Evolutionary conservation across 2,329 filamentous ascomycete genomes (phyloP), one percentile per base, ranked within the genome.

Genomic region (Botrytis sinoallii): DNA sequence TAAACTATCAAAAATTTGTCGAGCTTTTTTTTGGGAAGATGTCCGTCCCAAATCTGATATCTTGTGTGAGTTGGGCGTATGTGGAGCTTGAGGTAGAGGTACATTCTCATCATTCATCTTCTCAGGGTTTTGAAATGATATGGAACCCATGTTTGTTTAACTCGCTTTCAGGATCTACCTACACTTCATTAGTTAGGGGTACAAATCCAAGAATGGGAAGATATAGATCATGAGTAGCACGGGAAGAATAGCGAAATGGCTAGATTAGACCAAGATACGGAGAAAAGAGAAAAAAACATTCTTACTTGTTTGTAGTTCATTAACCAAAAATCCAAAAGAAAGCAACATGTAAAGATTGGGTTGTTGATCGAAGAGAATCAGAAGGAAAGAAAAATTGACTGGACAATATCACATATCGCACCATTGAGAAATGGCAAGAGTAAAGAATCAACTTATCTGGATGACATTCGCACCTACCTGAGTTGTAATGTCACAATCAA

Each of bases 11-110:
- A 69, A 46, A 5, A 73, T 29, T 9, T 61, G 59, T 20, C 71
- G 71, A 70, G 71, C 64, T 52, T 70, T 73, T 42, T 73, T 73
- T 61, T 73, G 71, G 32, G 71, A 73, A 18, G 71, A 73, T 29
- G 65, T 60, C 40, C 64, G 66, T 61, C 65, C 48, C 40, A 70
- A 63, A n/a, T 73, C 71, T 25, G 63, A 52, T 4, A 40, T 8
- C 14, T 73, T 73, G 10, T 61, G 55, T 25, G 71, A 59, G n/a
- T 12, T 70, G 4, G 71, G 71, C 3, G 71, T 73, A 35, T n/a
- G 65, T 52, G 64, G 70, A 32, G 65, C 70, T 48, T 42, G 55
- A 61, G 25, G 29, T 32, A 67, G 38, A 32, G 61, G 70, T 32
- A 32, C n/a, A 25, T 72, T 72, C 22, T 72, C 70, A 42, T 72